phyloP scores from a whole-genome alignment of 495 filamentous ascomycete genomes.

The Xylaria intraflava region DNA sequence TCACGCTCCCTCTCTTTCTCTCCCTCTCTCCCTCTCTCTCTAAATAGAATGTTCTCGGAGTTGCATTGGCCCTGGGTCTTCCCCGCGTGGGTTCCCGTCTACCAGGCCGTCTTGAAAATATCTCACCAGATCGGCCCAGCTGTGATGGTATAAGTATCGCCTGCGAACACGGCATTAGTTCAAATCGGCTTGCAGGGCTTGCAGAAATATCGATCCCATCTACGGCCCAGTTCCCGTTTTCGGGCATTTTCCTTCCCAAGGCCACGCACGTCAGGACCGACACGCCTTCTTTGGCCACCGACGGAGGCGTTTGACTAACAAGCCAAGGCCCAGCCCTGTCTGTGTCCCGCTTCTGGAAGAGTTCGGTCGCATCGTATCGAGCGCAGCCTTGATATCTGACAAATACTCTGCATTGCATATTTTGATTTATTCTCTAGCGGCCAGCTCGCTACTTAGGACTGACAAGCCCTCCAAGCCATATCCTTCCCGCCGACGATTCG shows the following conservation, averaged over 20 bases:
- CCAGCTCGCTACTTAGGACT: background rate
- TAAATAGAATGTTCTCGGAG: slow-evolving; percentile 8
- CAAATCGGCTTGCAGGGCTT: slow-evolving; percentile 3
- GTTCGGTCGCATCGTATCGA: background rate
- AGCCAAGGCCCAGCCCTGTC: background rate
- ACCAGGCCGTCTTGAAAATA: background rate
- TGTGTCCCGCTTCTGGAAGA: slow-evolving; percentile 6
- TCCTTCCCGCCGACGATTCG: background rate
- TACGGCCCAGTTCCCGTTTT: background rate
- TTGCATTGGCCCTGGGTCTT: slow-evolving; percentile 3
- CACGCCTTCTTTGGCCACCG: background rate
- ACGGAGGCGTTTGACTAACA: background rate
- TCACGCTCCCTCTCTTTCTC: no score
- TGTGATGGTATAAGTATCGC: slow-evolving; percentile 4
- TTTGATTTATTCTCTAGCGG: background rate
- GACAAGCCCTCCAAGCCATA: background rate
- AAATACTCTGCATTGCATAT: slow-evolving; percentile 3
- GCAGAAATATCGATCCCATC: slow-evolving; percentile 3
- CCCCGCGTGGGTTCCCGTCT: background rate
- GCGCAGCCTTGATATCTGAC: background rate
- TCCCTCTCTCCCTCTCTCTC: background rate
- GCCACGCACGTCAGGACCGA: background rate
- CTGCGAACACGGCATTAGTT: slow-evolving; percentile 1
- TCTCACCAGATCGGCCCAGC: background rate
- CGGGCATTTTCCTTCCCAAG: background rate